Evolutionary conservation across 139 green algal species (phyloP), one percentile per base, ranked within the genome.

Genomic region (Protoeuglena noctilucae): DNA sequence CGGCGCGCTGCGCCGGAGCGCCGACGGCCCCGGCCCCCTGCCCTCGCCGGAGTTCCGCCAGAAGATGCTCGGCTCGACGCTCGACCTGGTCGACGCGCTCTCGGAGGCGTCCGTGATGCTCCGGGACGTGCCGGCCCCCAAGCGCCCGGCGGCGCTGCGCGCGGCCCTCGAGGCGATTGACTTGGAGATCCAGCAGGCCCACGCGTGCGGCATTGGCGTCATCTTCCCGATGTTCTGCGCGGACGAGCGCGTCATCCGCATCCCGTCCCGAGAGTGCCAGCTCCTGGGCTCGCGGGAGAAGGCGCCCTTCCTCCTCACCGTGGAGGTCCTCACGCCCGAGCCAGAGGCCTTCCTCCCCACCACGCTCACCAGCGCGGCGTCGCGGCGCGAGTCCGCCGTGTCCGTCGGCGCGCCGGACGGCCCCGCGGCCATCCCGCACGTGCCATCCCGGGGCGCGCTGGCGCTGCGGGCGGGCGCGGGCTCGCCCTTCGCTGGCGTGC

Each of bases 41-140:
- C n/a, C 34, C 9, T 43, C 34, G 34, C 34, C 79, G 6, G 66
- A 74, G 40, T 56, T 83, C 58, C 65, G 84, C 24, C 69, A 84
- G 48, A 82, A 79, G 48, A 89, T 80, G n/a, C 85, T 93, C 72
- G 78, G 76, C 1, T 86, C 89, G 21, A 95, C 84, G 0, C 71
- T 95, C n/a, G 89, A 97, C 65, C 94, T 96, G 60, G 69, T 96
- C 2, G 81, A 95, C 24, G 82, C 88, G 1, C 77, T 97, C 21
- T 95, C 86, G 58, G 76, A 93, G 19, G 83, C 87, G 0, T 87
- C 72, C 19, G 69, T 60, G 17, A 65, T 63, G 31, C 73, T 97
- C 7, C 87, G 82, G 0, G 64, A 56, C 23, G 83, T 92, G 61
- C 62, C 72, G 29, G 61, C 76, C 53, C 70, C 60, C 0, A 57